Conservation (phyloP, 2,329 filamentous ascomycete genomes). For the Penicillium vulpinum region DNA sequence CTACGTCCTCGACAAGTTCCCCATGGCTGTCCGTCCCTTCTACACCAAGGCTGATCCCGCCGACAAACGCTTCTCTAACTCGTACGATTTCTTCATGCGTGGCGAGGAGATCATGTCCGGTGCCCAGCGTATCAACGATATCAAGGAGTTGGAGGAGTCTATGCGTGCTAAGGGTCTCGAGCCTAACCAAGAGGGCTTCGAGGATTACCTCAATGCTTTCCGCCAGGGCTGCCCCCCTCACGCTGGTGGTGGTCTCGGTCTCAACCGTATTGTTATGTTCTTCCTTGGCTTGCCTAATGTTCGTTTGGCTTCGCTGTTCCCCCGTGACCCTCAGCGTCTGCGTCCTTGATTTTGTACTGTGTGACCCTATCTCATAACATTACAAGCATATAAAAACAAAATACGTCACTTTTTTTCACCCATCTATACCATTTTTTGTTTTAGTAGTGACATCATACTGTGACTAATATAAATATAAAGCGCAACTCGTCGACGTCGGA, state of each 20-base stretch:
- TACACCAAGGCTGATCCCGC: conserved; percentile 80
- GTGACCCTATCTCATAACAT: not conserved
- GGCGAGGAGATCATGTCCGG: conserved; percentile 69
- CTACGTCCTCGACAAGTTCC: conserved; percentile 96
- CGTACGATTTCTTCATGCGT: conserved; percentile 71
- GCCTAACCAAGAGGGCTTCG: conserved; percentile 59
- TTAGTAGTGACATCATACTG: no score
- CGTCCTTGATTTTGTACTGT: conserved; percentile 36
- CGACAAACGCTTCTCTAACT: conserved; percentile 66
- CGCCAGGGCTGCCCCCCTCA: conserved; percentile 64
- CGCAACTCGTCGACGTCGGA: not conserved
- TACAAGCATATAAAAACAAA: conserved; percentile 7
- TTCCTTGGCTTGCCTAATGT: conserved; percentile 66
- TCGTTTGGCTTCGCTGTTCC: conserved; percentile 62
- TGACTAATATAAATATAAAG: not conserved
- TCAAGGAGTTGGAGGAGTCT: conserved; percentile 57
- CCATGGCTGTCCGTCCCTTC: conserved; percentile 81
- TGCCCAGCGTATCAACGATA: conserved; percentile 65
- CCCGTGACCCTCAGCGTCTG: conserved; percentile 61
- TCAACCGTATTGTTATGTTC: conserved; percentile 68
- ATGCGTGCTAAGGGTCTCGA: conserved; percentile 63
- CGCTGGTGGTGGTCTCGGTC: conserved; percentile 64
- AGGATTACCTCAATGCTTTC: conserved; percentile 66
- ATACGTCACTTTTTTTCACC: not conserved
- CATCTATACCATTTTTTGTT: not conserved